Conservation (phyloP, 306 rosid species). For the Dryas drummondii region DNA sequence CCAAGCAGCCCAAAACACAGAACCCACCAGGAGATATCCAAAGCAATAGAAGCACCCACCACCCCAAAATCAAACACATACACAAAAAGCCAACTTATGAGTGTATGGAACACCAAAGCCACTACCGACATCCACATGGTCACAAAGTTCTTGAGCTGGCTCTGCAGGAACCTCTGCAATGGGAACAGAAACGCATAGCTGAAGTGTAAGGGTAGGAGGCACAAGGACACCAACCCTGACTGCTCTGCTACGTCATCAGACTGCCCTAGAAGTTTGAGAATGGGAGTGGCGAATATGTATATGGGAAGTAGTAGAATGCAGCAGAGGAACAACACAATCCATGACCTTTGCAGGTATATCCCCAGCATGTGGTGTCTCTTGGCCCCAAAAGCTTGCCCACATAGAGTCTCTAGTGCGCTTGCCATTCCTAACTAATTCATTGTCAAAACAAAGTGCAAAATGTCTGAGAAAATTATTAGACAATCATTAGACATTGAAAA, state of each 20-base stretch:
- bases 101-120: conserved; percentile 35
- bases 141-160: conserved; percentile 36
- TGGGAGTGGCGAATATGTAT: conserved; percentile 32
- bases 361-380: conserved; percentile 36
- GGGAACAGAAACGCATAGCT: conserved; percentile 38
- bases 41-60: conserved; percentile 44
- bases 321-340: conserved; percentile 33
- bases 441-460: background rate
- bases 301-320: conserved; percentile 26
- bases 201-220: conserved; percentile 39
- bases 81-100: conserved; percentile 38
- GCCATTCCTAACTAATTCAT: conserved; percentile 40
- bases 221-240: conserved; percentile 29
- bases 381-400: conserved; percentile 50
- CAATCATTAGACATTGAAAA: too few relatives aligned
- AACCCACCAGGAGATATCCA: conserved; percentile 53
- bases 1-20: conserved; percentile 29
- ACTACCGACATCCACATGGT: conserved; percentile 44
- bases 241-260: conserved; percentile 35
- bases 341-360: conserved; percentile 41
- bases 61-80: conserved; percentile 49
- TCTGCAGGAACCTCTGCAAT: conserved; percentile 38
- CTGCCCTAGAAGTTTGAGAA: conserved; percentile 38
- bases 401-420: conserved; percentile 43
- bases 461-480: background rate